A percentile compares a stretch with the other conserved stretches of the same genome.
Conservation (phyloP, 2,329 filamentous ascomycete species). For the Colletotrichum echinochloae region DNA sequence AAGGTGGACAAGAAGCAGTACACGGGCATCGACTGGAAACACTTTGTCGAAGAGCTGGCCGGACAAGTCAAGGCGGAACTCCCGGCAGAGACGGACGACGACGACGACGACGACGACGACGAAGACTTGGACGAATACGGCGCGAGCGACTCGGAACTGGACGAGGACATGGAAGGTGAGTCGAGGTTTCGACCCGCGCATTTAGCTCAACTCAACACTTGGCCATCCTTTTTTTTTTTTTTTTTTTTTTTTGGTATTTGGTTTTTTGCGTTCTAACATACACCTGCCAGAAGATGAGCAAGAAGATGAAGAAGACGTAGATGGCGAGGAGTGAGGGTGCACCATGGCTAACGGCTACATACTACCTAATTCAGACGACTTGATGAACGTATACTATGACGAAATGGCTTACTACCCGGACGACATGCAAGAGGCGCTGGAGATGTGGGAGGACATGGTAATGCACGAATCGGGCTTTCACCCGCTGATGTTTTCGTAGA, state of each 20-base stretch:
- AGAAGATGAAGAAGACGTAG: constrained; percentile 6
- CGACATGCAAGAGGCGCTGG: constrained; percentile 13
- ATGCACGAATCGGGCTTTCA: constrained; percentile 18
- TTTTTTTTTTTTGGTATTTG: too few relatives aligned
- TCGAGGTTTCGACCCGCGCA: background rate
- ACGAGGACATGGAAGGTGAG: constrained; percentile 35
- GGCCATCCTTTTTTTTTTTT: too few relatives aligned
- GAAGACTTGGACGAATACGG: constrained; percentile 14
- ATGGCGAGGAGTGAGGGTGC: constrained; percentile 12
- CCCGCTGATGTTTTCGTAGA: too few relatives aligned
- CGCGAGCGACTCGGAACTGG: constrained; percentile 2
- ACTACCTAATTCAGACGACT: constrained; percentile 10
- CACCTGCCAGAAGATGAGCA: background rate
- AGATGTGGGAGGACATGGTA: constrained; percentile 24
- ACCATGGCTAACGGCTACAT: constrained; percentile 14
- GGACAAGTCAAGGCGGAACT: constrained; percentile 35
- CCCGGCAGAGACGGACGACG: constrained; percentile 15
- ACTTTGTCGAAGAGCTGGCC: constrained; percentile 49
- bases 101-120: too few relatives aligned
- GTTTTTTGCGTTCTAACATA: background rate
- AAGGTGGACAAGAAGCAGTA: constrained; percentile 43
- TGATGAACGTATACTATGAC: constrained; percentile 11
- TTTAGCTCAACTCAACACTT: too few relatives aligned
- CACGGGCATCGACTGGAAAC: constrained; percentile 51
- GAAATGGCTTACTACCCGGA: constrained; percentile 19